Base-by-base conservation (phyloP, 345 rosid species). In the Linum usitatissimum region DNA sequence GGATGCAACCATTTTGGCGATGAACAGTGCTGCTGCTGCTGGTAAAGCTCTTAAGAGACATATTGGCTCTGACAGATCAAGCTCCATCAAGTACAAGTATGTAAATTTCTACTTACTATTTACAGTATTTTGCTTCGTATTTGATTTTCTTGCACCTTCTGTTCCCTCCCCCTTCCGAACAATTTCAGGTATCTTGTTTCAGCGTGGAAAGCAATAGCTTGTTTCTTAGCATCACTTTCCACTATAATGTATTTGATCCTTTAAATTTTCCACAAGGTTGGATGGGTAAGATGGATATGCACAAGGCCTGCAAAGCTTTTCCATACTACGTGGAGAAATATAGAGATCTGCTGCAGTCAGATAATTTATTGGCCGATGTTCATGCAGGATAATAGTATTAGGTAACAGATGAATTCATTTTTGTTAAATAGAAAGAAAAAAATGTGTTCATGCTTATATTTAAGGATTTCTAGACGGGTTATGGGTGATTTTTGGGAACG, bases 281-380 rank as follows among this genome's bases (percentile, higher is more conserved):
- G 75, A 34, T 71, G 76, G 19, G 68, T 72, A 30, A 60, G 68
- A 53, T 77, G 79, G 87, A 55, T 75, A 6, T 63, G 45, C 66
- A 59, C 59, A 30, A 57, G 71, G 62, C 78, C 74, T 64, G 73
- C 74, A n/a, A 67, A 67, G 59, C 30, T 81, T 39, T 81, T 93
- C 69, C 68, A 70, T 70, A 78, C 70, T 62, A 75, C 90, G 2
- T 80, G 76, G 76, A 71, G 69, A 63, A 83, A 83, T 72, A 64
- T 89, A 68, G 81, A 67, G 64, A 48, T 83, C 61, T 81, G 84
- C 65, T 78, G 81, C 68, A 73, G 75, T 76, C 94, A 90, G 83
- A 81, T 90, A 71, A 74, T 83, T 63, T 81, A 87, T 74, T 93
- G 99, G 99, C 88, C 97, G 9, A 61, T 86, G 62, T 66, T 84